Evolutionary conservation across 352 stramenopile species (phyloP).

Genomic region (Phytophthora sansomeana): DNA sequence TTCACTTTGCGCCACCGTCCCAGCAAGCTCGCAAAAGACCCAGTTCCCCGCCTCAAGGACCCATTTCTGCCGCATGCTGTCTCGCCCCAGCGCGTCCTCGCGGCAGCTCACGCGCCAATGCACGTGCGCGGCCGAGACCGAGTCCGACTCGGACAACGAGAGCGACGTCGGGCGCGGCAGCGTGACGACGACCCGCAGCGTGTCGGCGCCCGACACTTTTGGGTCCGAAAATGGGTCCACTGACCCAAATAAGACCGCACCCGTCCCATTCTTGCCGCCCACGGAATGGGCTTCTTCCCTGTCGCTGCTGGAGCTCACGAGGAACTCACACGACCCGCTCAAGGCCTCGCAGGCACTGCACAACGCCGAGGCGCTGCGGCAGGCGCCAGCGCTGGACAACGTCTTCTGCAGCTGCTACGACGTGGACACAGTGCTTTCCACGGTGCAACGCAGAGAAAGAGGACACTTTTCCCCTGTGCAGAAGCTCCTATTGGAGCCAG

Average conservation of each 20-base stretch:
- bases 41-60: conserved; percentile 11
- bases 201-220: conserved; percentile 18
- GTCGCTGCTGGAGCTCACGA: conserved; percentile 43
- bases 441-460: conserved; percentile 67
- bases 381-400: conserved; percentile 66
- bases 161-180: conserved; percentile 21
- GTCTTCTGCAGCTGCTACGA: conserved; percentile 86
- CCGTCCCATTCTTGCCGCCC: conserved; percentile 6
- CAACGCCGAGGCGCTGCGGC: conserved; percentile 73
- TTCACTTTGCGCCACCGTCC: background rate
- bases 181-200: background rate
- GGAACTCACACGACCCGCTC: conserved; percentile 57
- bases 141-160: conserved; percentile 78
- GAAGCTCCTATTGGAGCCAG: conserved; percentile 63
- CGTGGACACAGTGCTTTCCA: conserved; percentile 67
- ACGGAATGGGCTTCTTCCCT: conserved; percentile 37
- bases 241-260: background rate
- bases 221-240: conserved; percentile 15
- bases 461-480: conserved; percentile 71
- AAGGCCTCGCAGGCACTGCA: conserved; percentile 76
- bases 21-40: background rate
- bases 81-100: conserved; percentile 7
- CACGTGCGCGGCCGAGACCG: conserved; percentile 74
- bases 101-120: conserved; percentile 57
- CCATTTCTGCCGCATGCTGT: conserved; percentile 11